Evolutionary conservation across 2,329 filamentous ascomycete genomes (phyloP), one percentile per base, ranked within the genome.

Genomic region (Dryadomyces quercivorus): DNA sequence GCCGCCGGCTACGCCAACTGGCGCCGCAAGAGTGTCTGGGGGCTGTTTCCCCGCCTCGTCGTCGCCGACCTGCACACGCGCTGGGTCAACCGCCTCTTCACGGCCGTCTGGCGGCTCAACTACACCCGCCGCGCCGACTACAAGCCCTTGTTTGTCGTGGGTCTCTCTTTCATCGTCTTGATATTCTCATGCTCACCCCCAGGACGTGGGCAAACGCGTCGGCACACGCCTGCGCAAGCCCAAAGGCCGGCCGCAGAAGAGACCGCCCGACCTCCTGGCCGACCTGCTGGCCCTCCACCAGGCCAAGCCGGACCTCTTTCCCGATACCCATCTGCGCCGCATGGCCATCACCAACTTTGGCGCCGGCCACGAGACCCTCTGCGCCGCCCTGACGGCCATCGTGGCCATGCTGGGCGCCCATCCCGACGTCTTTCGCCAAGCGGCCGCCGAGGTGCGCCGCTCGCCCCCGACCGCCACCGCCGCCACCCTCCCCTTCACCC

Each of bases 261-360:
- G 26, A 2, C 16, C 2, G 3, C 20, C 21, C 50, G 75, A 78
- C 58, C 63, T 79, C 0, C 63, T 77, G 0, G 61, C 65, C 2
- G 75, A 78, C 55, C 59, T 79, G 1, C 71, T 79, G 15, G 64
- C 67, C 22, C 64, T 78, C 0, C 72, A 77, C 60, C 63, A 65
- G 15, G 64, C 69, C 5, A 72, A 69, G 20, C 70, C 74, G 0
- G 70, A 44, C 42, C 42, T 70, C 6, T 78, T 79, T 56, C 72
- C 61, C 0, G 70, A 74, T 26, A 63, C 60, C 0, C 78, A 78
- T 52, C 67, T 79, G 10, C 70, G 72, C 2, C 73, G 75, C 31
- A 74, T 78, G 67, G 74, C 73, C 2, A 67, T 77, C 2, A 78
- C 76, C 2, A 79, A 79, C 58, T 78, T 79, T 59, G 76, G 76